Conservation (phyloP, 768 basidiomycete genomes). For the Hortiboletus flavorubellus region DNA sequence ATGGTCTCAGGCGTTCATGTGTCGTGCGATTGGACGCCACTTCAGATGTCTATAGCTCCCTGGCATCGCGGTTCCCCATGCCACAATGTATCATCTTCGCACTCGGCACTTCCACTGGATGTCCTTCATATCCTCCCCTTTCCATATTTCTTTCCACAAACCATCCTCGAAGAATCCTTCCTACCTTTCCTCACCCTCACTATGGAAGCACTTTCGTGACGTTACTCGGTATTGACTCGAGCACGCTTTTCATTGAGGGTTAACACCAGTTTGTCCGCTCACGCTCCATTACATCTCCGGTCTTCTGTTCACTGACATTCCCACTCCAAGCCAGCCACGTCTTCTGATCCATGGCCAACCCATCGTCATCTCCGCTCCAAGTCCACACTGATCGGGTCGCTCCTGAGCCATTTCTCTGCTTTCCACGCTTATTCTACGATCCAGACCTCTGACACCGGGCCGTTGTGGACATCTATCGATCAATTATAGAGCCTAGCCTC, state of each 20-base stretch:
- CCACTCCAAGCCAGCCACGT: neutral
- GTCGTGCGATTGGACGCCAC: too few relatives aligned
- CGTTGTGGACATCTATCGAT: constrained; percentile 6
- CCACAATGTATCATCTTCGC: neutral
- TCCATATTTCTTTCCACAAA: neutral
- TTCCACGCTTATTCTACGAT: constrained; percentile 5
- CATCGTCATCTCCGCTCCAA: neutral
- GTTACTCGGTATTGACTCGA: neutral
- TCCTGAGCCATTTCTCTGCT: constrained; percentile 1
- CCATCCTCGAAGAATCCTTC: neutral
- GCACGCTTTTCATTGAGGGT: neutral
- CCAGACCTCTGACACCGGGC: constrained; percentile 9
- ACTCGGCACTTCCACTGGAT: neutral
- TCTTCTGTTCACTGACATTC: neutral
- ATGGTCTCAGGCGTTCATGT: neutral
- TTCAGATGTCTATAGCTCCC: neutral
- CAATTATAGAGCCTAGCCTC: constrained; percentile 4
- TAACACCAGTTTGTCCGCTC: neutral
- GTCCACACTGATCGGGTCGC: neutral
- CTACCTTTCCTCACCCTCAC: neutral
- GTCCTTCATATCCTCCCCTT: neutral
- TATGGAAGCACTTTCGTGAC: neutral
- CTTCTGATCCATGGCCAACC: neutral
- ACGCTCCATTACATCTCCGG: neutral
- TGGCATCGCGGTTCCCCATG: neutral